Evolutionary conservation across 371 early-diverging fungal genomes (phyloP).

Genomic region (Phascolomyces articulosus): DNA sequence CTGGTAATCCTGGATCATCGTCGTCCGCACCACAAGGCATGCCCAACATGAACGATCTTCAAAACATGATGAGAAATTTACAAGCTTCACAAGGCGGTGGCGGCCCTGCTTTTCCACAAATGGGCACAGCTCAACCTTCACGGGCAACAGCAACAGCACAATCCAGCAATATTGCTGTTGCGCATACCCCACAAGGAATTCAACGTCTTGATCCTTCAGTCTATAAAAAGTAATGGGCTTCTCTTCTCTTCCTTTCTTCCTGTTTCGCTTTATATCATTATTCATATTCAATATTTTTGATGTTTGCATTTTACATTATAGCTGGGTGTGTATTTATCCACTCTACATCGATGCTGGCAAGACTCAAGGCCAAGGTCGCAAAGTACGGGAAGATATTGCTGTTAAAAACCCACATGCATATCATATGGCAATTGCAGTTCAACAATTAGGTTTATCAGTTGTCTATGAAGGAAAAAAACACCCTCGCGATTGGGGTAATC

Average conservation of each 20-base stretch:
- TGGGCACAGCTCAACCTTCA: conserved; percentile 6
- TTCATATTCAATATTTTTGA: not conserved
- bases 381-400: conserved; percentile 49
- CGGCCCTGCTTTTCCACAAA: no score
- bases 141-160: not conserved
- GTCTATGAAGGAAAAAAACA: conserved; percentile 67
- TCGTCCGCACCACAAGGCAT: conserved; percentile 13
- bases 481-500: conserved; percentile 65
- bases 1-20: conserved; percentile 2
- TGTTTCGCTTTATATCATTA: no score
- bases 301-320: conserved; percentile 21
- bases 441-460: conserved; percentile 55
- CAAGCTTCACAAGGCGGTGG: not conserved
- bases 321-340: conserved; percentile 73
- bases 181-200: conserved; percentile 37
- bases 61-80: conserved; percentile 30
- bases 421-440: conserved; percentile 67
- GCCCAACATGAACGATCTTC: conserved; percentile 36
- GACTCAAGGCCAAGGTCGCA: conserved; percentile 53
- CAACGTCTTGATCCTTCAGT: conserved; percentile 41
- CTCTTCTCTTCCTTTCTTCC: not conserved
- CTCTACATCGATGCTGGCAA: conserved; percentile 66
- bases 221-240: conserved; percentile 39
- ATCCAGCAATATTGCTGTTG: conserved; percentile 29
- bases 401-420: conserved; percentile 65